Base-by-base conservation (phyloP, 75 land plant species). In the Chamaecyparis obtusa region DNA sequence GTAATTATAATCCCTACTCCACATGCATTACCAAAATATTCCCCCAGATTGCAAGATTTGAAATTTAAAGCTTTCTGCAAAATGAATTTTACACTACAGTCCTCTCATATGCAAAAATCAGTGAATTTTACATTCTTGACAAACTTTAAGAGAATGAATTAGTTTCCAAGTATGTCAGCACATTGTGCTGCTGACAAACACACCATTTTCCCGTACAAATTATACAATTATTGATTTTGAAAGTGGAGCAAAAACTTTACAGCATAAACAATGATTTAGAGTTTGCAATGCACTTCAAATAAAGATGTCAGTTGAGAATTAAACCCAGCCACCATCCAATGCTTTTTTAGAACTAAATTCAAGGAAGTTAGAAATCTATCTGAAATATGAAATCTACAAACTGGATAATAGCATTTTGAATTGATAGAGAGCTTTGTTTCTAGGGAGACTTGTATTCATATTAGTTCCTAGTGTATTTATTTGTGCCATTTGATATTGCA, bases 401-500 rank as follows among this genome's bases (percentile, higher is more conserved):
- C 9, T 37, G 46, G 33, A 19, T 36, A 80, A 16, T 21, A 41
- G 27, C 19, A 41, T 39, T 3, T 5, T 41, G 13, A 81, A 44
- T 16, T 43, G 49, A 24, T 43, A 81, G 13, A 81, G 8, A 9
- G 30, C 30, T 81, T 17, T 44, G 21, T 81, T 81, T 81, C 13
- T 33, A 17, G 1, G 37, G 37, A 78, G 41, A 16, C 41, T 78
- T 2, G 4, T 39, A 17, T 82, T n/a, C 57, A 51, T 33, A 87
- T 39, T 33, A 41, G 5, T 57, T 44, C 2, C 44, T 48, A 84
- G 36, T 35, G 9, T 83, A 87, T 76, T 60, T 33, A 57, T 30
- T 39, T 83, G 72, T 46, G 80, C 17, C 48, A 54, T 83, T 39
- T 74, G 48, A 36, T 88, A 30, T 69, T 87, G 87, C 89, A 94